phyloP scores from a whole-genome alignment of 257 asterid species.

The Solanum dulcamara region DNA sequence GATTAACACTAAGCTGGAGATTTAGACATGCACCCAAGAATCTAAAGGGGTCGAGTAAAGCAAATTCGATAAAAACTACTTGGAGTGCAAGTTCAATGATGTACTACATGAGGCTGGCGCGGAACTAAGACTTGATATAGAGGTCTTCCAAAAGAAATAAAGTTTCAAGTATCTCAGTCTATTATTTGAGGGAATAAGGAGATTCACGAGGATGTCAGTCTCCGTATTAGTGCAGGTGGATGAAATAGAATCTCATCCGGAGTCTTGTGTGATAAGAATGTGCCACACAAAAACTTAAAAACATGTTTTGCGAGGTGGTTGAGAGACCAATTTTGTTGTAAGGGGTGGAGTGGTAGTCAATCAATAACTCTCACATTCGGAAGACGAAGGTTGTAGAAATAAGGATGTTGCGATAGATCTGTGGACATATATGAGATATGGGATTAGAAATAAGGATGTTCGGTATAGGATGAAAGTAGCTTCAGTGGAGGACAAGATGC shows the following conservation, averaged over 20 bases:
- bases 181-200: background rate
- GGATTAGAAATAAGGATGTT: too few relatives aligned
- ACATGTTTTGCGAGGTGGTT: background rate
- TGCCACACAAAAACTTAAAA: background rate
- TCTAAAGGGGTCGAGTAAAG: background rate
- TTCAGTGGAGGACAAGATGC: too few relatives aligned
- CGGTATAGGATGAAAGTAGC: background rate
- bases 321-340: background rate
- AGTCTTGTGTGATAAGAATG: background rate
- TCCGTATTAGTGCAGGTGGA: too few relatives aligned
- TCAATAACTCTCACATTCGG: background rate
- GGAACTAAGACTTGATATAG: background rate
- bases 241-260: accelerated
- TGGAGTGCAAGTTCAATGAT: background rate
- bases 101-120: background rate
- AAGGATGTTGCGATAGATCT: background rate
- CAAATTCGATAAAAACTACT: background rate
- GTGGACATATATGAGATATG: background rate
- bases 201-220: background rate
- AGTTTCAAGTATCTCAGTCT: background rate
- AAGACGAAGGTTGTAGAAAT: background rate
- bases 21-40: too few relatives aligned
- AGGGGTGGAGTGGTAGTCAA: background rate
- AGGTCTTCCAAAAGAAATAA: background rate
- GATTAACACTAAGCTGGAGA: background rate